Base-by-base conservation (phyloP, 73 alveolate species). In the Paramecium bursaria region DNA sequence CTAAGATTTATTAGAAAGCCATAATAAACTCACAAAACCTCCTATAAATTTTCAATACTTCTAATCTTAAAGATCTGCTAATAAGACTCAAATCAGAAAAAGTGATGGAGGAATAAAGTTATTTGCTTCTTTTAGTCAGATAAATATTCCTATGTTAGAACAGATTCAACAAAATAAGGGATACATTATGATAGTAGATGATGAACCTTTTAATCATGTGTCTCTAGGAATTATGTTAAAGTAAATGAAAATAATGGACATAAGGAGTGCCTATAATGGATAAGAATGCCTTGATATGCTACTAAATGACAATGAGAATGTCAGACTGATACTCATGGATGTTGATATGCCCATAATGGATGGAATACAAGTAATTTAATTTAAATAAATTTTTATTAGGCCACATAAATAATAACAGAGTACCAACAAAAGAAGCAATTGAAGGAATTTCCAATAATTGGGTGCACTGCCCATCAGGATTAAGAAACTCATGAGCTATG, bases 151-250 rank as follows among this genome's bases (percentile, higher is more conserved):
- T n/a, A n/a, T n/a, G n/a, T n/a, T n/a, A n/a, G n/a, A n/a, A n/a
- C n/a, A n/a, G n/a, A n/a, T n/a, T n/a, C n/a, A n/a, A n/a, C n/a
- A n/a, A n/a, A n/a, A n/a, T n/a, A n/a, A n/a, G n/a, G 76, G 76
- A 14, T 30, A 67, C 19, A 67, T 67, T 35, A 15, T 39, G 10
- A 67, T 67, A 21, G 82, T 67, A 21, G 82, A 67, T 39, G 82
- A 67, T 67, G 82, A 67, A 67, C 82, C 82, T 25, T 67, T 67
- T 4, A 67, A 67, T 42, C 82, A 67, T 67, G 50, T 33, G 0
- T 31, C 82, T 6, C 44, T 67, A 44, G 27, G 23, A 17, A 31
- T 67, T 42, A 15, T 67, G 17, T 22, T 67, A 6, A 67, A 42
- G 21, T 39, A 67, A 13, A 25, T 67, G 0, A 25, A 42, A 15